These are phyloP conservation scores for Hymenoscyphus repandus DNA, from an alignment of 2,329 filamentous ascomycete species.

Conservation along the genomic window DNA sequence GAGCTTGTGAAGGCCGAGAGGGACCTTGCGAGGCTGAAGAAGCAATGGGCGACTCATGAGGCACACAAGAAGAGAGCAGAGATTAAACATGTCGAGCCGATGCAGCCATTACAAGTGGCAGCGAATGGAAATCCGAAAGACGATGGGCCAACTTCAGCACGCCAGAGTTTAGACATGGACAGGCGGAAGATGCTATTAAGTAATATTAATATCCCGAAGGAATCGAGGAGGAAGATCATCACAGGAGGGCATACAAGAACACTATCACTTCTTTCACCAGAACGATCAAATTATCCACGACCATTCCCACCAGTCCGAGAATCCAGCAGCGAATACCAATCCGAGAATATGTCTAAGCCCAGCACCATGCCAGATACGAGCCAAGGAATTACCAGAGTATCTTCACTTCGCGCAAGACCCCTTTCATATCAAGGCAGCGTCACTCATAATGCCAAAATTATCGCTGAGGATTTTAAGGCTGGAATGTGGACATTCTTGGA, in stretches of 20 bases:
- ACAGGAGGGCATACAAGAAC: constrained; percentile 58
- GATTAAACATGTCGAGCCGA: constrained; percentile 52
- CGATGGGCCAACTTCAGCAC: constrained; percentile 19
- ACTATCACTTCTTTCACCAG: constrained; percentile 75
- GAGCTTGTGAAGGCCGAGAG: constrained; percentile 79
- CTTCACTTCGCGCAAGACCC: constrained; percentile 25
- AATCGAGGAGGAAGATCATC: constrained; percentile 57
- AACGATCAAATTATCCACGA: constrained; percentile 24
- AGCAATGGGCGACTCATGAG: constrained; percentile 75
- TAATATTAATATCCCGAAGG: constrained; percentile 40
- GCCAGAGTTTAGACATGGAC: constrained; percentile 57
- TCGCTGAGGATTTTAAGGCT: constrained; percentile 71
- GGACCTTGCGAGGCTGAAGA: constrained; percentile 73
- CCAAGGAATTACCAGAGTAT: constrained; percentile 24
- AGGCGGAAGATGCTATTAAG: constrained; percentile 63
- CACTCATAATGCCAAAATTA: constrained; percentile 29
- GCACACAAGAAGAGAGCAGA: constrained; percentile 69
- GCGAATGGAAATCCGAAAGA: constrained; percentile 17
- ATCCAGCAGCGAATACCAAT: constrained; percentile 26
- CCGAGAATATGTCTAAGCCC: constrained; percentile 17
- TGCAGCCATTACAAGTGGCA: constrained; percentile 45
- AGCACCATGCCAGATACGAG: constrained; percentile 30
- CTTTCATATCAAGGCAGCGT: constrained; percentile 30
- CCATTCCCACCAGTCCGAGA: constrained; percentile 32
- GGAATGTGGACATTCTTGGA: constrained; percentile 94